A percentile compares a stretch with the other conserved stretches of the same genome.
These are phyloP conservation scores for Malassezia psittaci DNA, from an alignment of 1,284 basidiomycete genomes.

Conservation along the genomic window DNA sequence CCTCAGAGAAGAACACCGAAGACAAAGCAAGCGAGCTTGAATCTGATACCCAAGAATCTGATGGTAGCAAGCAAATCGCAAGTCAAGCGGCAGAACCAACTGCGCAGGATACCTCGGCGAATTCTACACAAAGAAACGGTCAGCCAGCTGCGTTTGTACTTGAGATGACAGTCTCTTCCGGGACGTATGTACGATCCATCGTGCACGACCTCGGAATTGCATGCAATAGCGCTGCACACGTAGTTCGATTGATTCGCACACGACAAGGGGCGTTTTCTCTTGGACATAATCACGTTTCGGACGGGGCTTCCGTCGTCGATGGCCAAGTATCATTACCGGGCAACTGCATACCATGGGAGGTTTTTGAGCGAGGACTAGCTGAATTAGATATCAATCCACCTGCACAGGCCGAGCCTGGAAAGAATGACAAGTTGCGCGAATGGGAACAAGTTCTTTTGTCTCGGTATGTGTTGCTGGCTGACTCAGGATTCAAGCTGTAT, in stretches of 20 bases:
- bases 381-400: constrained; percentile 26
- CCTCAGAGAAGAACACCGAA: background rate
- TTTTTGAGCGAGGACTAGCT: constrained; percentile 33
- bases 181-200: constrained; percentile 45
- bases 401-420: constrained; percentile 16
- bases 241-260: constrained; percentile 37
- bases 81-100: background rate
- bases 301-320: background rate
- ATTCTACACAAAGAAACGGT: background rate
- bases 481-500: constrained; percentile 13
- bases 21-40: background rate
- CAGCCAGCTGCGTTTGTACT: constrained; percentile 14
- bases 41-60: background rate
- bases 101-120: background rate
- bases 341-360: constrained; percentile 39
- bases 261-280: constrained; percentile 40
- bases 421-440: constrained; percentile 20
- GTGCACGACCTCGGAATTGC: constrained; percentile 41
- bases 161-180: constrained; percentile 44
- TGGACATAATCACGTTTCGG: constrained; percentile 3
- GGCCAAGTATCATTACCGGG: constrained; percentile 17
- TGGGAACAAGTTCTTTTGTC: constrained; percentile 33
- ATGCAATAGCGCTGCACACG: constrained; percentile 39
- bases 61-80: background rate
- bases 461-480: constrained; percentile 7